Percentiles rank a stretch among this genome's conserved stretches.
These are phyloP conservation scores for Mycena capillaripes DNA, from an alignment of 768 basidiomycete genomes.

Conservation along the genomic window DNA sequence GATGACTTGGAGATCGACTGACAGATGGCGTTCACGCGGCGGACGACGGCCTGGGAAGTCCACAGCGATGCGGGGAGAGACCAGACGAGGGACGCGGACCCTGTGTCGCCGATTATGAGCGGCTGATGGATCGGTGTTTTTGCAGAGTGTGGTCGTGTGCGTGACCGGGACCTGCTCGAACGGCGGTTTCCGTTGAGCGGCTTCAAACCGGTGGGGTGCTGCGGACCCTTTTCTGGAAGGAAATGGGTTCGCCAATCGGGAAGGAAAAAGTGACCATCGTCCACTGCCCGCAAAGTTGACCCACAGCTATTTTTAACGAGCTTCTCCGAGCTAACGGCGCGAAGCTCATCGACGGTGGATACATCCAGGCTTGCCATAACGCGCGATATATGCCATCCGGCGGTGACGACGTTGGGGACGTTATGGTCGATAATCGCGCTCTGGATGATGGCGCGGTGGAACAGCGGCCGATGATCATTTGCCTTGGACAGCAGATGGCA, in stretches of 20 bases:
- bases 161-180: slow-evolving; percentile 40
- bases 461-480: slow-evolving; percentile 73
- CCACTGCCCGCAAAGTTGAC: slow-evolving; percentile 67
- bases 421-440: slow-evolving; percentile 75
- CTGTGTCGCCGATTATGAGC: slow-evolving; percentile 82
- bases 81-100: slow-evolving; percentile 76
- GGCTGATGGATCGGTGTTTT: slow-evolving; percentile 64
- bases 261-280: slow-evolving; percentile 80
- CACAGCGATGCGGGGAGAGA: slow-evolving; percentile 71
- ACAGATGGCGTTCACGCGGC: slow-evolving; percentile 81
- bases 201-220: slow-evolving; percentile 28
- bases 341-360: slow-evolving; percentile 72
- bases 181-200: not conserved
- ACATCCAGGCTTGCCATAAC: slow-evolving; percentile 69
- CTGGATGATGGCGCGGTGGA: slow-evolving; percentile 83
- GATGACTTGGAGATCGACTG: slow-evolving; percentile 76
- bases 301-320: slow-evolving; percentile 62
- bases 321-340: slow-evolving; percentile 68
- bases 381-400: slow-evolving; percentile 78
- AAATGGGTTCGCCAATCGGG: slow-evolving; percentile 69
- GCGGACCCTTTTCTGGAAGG: slow-evolving; percentile 45
- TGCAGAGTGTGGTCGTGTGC: slow-evolving; percentile 40
- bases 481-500: slow-evolving; percentile 73
- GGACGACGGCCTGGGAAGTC: slow-evolving; percentile 71
- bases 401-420: slow-evolving; percentile 69